Evolutionary conservation across 805 yeast species (phyloP), one percentile per base, ranked within the genome.

Genomic region (Starmerella khaoyaiensis): DNA sequence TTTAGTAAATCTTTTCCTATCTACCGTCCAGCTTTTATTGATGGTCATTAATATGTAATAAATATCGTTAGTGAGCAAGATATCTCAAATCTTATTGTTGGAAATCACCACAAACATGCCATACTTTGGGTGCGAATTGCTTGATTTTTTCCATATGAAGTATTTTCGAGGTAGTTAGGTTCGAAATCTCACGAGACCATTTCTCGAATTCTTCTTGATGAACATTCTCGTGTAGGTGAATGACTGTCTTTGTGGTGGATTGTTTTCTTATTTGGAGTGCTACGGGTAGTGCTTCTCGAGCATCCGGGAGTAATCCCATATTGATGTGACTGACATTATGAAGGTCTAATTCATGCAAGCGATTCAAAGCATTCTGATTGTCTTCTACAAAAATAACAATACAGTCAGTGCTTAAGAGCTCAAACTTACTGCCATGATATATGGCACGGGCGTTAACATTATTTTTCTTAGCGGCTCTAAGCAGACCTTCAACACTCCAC

Each of bases 121-220:
- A 76, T 2, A 83, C 74, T 33, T 78, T 87, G 0, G 94, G 94
- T 0, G 94, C 93, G 64, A 75, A 82, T 0, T 87, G 79, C 58
- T 82, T 83, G 38, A 83, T 79, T 46, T 62, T 69, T 44, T 79
- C 82, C 8, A 76, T 42, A 42, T 71, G 74, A 1, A 49, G 8
- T 9, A 56, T 57, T 5, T 26, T 14, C 4, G 28, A 4, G 10
- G 48, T 49, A 21, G 63, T 49, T 12, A 35, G 35, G 2, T 16
- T 4, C 2, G 31, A 29, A 3, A 60, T 54, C 3, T 46, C 42
- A 1, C 37, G 30, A 12, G 41, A 31, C 51, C 71, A 61, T 1
- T 36, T 22, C 0, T 55, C 59, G 4, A 79, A 51, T 0, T 65
- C 67, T 3, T 49, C 48, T 1, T 59, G 55, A 25, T 66, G 70